Evolutionary conservation across 108 stramenopile species (phyloP).

Genomic region (Aurantiochytrium sp.): DNA sequence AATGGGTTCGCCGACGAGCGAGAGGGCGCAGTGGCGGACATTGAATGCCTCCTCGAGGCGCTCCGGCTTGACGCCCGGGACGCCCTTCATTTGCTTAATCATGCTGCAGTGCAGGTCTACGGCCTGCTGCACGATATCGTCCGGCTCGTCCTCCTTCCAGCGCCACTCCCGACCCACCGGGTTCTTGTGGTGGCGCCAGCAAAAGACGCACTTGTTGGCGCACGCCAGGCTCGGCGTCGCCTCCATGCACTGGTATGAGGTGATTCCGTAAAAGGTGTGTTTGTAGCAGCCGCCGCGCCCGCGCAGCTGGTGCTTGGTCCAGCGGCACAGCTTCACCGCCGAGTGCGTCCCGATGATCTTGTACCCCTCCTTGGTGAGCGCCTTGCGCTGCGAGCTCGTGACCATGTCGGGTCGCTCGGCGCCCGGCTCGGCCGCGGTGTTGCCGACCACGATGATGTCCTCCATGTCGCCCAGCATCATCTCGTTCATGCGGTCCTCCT

Average conservation of each 20-base stretch:
- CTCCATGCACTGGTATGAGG: slow-evolving; percentile 94
- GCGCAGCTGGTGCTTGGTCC: slow-evolving; percentile 93
- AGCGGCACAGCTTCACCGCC: slow-evolving; percentile 93
- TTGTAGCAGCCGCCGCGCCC: slow-evolving; percentile 95
- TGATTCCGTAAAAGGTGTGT: slow-evolving; percentile 93
- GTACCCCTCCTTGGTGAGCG: slow-evolving; percentile 91
- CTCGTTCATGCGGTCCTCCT: slow-evolving; percentile 21
- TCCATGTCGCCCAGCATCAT: slow-evolving; percentile 60
- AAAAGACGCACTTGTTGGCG: slow-evolving; percentile 96
- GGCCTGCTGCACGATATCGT: slow-evolving; percentile 78
- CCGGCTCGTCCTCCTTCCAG: slow-evolving; percentile 87
- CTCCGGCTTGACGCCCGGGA: slow-evolving; percentile 84
- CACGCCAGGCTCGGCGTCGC: slow-evolving; percentile 87
- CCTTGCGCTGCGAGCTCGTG: slow-evolving; percentile 77
- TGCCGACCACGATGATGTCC: slow-evolving; percentile 72
- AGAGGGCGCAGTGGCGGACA: slow-evolving; percentile 47
- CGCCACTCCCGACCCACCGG: slow-evolving; percentile 93
- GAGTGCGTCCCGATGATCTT: slow-evolving; percentile 87
- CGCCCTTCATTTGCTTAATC: slow-evolving; percentile 87
- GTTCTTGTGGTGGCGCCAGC: slow-evolving; percentile 97
- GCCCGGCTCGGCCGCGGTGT: slow-evolving; percentile 34
- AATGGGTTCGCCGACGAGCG: slow-evolving; percentile 70
- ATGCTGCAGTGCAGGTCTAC: slow-evolving; percentile 72
- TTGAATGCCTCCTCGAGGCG: slow-evolving; percentile 87
- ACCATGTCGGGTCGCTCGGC: slow-evolving; percentile 71